phyloP scores from a whole-genome alignment of 305 asterid genomes.

The Nicotiana rustica region DNA sequence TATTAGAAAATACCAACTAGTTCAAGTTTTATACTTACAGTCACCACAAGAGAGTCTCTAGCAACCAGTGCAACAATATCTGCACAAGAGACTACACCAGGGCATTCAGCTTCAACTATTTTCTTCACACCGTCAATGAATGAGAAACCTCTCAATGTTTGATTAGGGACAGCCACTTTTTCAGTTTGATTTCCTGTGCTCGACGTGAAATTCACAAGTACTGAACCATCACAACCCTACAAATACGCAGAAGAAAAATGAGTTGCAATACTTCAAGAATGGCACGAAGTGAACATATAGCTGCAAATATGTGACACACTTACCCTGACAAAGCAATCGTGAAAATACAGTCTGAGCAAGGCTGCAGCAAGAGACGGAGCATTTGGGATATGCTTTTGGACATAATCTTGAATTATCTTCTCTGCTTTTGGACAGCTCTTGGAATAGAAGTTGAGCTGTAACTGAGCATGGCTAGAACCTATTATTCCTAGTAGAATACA shows the following conservation, averaged over 20 bases:
- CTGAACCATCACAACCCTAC: slow-evolving; percentile 74
- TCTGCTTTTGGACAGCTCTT: slow-evolving; percentile 34
- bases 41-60: slow-evolving; percentile 63
- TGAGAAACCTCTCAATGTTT: slow-evolving; percentile 60
- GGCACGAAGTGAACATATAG: not conserved
- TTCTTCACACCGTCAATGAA: slow-evolving; percentile 66
- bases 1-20: no score
- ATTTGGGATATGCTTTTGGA: not conserved
- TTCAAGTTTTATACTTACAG: slow-evolving; percentile 46
- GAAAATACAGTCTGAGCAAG: slow-evolving; percentile 36
- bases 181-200: slow-evolving; percentile 67
- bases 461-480: slow-evolving; percentile 1
- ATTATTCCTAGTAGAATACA: not conserved
- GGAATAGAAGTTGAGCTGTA: slow-evolving; percentile 19
- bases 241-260: not conserved
- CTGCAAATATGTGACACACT: no score
- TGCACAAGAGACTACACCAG: slow-evolving; percentile 76
- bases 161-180: slow-evolving; percentile 60
- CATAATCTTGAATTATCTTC: not conserved
- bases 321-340: slow-evolving; percentile 40
- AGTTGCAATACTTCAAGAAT: not conserved
- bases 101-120: slow-evolving; percentile 66
- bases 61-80: slow-evolving; percentile 64
- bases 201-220: slow-evolving; percentile 61
- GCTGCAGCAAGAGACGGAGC: slow-evolving; percentile 33